Conservation (phyloP, 345 rosid species). For the Theobroma cacao region DNA sequence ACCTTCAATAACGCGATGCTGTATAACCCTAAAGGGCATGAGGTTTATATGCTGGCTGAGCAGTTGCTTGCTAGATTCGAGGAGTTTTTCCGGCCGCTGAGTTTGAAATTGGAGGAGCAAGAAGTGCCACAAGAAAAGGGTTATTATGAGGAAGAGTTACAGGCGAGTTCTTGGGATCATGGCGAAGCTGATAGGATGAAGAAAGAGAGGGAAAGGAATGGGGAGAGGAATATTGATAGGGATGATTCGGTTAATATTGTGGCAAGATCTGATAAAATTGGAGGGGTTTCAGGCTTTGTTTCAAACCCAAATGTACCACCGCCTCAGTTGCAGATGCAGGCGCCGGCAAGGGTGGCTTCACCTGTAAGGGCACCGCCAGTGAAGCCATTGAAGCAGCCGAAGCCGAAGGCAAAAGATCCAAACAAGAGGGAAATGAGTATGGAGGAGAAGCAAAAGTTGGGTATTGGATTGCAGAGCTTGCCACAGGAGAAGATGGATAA, state of each 20-base stretch:
- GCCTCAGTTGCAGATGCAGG: constrained; percentile 20
- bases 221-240: constrained; percentile 27
- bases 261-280: constrained; percentile 27
- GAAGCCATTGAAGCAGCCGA: constrained; percentile 53
- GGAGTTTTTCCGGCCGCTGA: constrained; percentile 42
- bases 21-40: constrained; percentile 76
- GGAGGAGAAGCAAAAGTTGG: constrained; percentile 71
- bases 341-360: constrained; percentile 35
- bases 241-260: constrained; percentile 18
- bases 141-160: constrained; percentile 31
- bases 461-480: constrained; percentile 65
- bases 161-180: constrained; percentile 52
- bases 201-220: constrained; percentile 18
- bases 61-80: constrained; percentile 50
- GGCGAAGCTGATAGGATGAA: constrained; percentile 20
- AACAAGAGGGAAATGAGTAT: constrained; percentile 72
- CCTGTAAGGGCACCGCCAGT: constrained; percentile 35
- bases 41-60: constrained; percentile 54
- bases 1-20: constrained; percentile 72
- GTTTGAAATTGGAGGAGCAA: constrained; percentile 21
- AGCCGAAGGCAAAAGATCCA: constrained; percentile 83
- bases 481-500: constrained; percentile 86
- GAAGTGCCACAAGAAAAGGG: constrained; percentile 13
- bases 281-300: constrained; percentile 14
- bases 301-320: constrained; percentile 16